Evolutionary conservation across 768 basidiomycete species (phyloP).

Genomic region (Ramaria sp.): DNA sequence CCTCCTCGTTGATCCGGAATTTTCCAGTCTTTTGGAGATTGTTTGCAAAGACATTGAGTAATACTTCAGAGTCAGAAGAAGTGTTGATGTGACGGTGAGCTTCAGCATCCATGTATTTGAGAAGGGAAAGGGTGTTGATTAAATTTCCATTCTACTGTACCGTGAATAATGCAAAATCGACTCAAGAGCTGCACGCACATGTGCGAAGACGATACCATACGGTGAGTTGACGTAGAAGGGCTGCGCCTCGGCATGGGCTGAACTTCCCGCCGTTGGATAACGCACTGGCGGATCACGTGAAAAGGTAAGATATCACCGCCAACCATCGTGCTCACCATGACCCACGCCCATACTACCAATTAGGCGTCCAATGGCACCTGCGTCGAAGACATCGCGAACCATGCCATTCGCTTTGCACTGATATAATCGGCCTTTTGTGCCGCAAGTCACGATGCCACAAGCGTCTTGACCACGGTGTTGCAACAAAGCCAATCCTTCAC

Average conservation of each 20-base stretch:
- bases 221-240: constrained; percentile 99
- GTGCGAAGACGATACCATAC: constrained; percentile 96
- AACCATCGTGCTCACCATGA: constrained; percentile 52
- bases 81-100: constrained; percentile 99
- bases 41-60: constrained; percentile 96
- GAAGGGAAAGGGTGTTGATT: constrained; percentile 80
- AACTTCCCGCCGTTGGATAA: constrained; percentile 97
- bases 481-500: constrained; percentile 87
- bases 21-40: constrained; percentile 98
- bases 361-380: constrained; percentile 59
- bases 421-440: constrained; percentile 87
- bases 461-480: constrained; percentile 99
- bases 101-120: constrained; percentile 89
- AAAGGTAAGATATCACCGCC: constrained; percentile 10
- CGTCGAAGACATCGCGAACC: constrained; percentile 95
- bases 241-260: constrained; percentile 93
- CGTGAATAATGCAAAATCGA: neutral
- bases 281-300: constrained; percentile 51
- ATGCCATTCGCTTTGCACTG: constrained; percentile 99
- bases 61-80: constrained; percentile 92
- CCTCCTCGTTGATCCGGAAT: constrained; percentile 98
- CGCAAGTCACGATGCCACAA: constrained; percentile 94
- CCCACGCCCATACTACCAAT: constrained; percentile 96
- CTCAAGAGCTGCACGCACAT: constrained; percentile 45
- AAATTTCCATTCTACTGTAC: constrained; percentile 84